Conservation (phyloP, 176 grass and related monocot species). For the Carex cristatella region DNA sequence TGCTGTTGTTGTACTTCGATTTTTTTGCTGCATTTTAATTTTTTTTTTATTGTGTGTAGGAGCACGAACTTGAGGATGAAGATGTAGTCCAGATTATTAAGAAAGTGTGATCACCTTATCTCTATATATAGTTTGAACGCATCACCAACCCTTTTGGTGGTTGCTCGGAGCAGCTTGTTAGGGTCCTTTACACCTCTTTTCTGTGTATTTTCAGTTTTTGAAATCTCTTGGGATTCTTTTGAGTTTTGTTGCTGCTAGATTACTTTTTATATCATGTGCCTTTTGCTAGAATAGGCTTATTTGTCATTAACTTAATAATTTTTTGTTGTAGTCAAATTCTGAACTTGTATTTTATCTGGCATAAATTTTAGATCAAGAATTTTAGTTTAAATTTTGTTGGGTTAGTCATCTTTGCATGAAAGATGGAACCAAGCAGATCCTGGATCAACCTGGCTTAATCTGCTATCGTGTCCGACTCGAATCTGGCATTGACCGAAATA, state of each 20-base stretch:
- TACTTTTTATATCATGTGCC: background rate
- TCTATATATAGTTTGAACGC: background rate
- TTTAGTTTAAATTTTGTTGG: background rate
- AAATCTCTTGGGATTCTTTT: background rate
- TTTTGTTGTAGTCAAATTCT: background rate
- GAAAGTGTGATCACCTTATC: conserved; percentile 43
- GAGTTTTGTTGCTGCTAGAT: background rate
- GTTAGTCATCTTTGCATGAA: background rate
- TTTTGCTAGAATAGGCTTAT: background rate
- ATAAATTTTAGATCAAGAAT: background rate
- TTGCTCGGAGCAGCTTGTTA: background rate
- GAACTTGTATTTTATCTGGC: background rate
- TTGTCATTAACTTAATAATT: background rate
- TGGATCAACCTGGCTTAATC: background rate
- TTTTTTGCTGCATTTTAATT: background rate
- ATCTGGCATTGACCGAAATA: background rate
- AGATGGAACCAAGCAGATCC: background rate
- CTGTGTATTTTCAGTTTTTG: background rate
- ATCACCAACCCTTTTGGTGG: background rate
- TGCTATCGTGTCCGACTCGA: background rate
- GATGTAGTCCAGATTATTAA: conserved; percentile 98
- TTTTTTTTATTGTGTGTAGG: conserved; percentile 23
- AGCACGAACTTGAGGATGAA: conserved; percentile 96
- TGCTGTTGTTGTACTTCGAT: background rate
- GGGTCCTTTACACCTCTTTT: background rate